Evolutionary conservation across 108 stramenopile species (phyloP).

Genomic region (Ochromonas danica): DNA sequence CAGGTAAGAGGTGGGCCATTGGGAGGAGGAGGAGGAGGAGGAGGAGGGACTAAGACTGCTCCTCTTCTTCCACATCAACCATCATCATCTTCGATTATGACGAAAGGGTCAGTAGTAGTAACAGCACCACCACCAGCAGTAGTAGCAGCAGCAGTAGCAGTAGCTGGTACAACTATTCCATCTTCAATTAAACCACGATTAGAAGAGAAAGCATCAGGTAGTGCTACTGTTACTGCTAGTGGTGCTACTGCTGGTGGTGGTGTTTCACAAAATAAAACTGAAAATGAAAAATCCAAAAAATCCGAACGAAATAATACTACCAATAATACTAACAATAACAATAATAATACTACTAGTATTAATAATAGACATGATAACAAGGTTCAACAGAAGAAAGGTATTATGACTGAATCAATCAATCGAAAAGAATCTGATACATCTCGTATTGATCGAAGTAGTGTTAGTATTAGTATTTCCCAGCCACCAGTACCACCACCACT

Average conservation of each 20-base stretch:
- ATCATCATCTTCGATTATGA: neutral
- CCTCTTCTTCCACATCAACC: neutral
- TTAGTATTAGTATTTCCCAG: too few species aligned
- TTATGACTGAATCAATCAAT: too few species aligned
- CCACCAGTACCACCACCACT: too few species aligned
- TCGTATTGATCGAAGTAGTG: too few species aligned
- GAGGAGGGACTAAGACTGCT: neutral
- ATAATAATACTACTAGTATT: too few species aligned
- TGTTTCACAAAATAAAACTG: constrained; percentile 24
- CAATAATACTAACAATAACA: too few species aligned
- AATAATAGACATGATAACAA: too few species aligned
- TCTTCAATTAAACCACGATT: constrained; percentile 45
- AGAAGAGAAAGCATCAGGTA: too few species aligned
- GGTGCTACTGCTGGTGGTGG: constrained; percentile 37
- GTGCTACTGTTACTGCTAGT: too few species aligned
- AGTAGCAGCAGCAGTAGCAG: constrained; percentile 37
- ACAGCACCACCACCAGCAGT: constrained; percentile 37
- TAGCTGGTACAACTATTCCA: constrained; percentile 33
- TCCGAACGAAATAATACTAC: constrained; percentile 39
- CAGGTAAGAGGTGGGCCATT: neutral
- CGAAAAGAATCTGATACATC: too few species aligned
- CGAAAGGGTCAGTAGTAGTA: constrained; percentile 31
- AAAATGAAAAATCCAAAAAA: constrained; percentile 22
- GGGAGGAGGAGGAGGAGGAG: neutral
- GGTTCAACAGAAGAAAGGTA: too few species aligned